Evolutionary conservation across 345 rosid genomes (phyloP), one percentile per base, ranked within the genome.

Genomic region (Salix udensis): DNA sequence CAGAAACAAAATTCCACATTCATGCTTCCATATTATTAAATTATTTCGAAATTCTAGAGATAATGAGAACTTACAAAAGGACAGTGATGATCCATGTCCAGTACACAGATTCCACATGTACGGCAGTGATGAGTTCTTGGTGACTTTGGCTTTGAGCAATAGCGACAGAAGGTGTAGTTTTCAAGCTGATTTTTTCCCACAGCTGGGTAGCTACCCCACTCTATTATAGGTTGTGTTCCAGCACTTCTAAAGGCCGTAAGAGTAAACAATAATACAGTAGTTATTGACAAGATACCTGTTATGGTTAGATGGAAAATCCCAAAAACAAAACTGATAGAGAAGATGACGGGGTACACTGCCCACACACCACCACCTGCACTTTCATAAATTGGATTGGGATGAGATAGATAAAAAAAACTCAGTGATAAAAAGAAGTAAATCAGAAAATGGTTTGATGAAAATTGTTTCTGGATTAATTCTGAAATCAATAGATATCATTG

Each of bases 71-170:
- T 91, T 88, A 95, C 98, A 74, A 95, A 90, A 74, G 98, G 98
- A 85, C 97, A 95, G 85, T 92, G 98, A 84, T 95, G 98, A 86
- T 95, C 98, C 97, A 95, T 95, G 87, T 95, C 96, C 72, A 92
- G 72, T 69, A 95, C 83, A 85, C 97, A 95, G 84, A 82, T 87
- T 79, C 92, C 91, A 82, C 98, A 95, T 11, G 98, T 86, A 79
- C 93, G 91, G 77, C 98, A 95, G 83, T 95, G 98, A 89, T 93
- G 97, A 67, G 90, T 70, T 83, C 92, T 88, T 18, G 97, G 96
- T 39, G 98, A 90, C 85, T 95, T 95, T 15, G 96, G 97, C 86
- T 81, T 91, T 48, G 83, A 85, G 84, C 97, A 92, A 76, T 84
- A 82, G 76, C 77, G 87, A 77, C 97, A 91, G 79, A 91, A 94